Evolutionary conservation across 164 flowering plant genomes (phyloP).

Genomic region (Warburgia ugandensis): DNA sequence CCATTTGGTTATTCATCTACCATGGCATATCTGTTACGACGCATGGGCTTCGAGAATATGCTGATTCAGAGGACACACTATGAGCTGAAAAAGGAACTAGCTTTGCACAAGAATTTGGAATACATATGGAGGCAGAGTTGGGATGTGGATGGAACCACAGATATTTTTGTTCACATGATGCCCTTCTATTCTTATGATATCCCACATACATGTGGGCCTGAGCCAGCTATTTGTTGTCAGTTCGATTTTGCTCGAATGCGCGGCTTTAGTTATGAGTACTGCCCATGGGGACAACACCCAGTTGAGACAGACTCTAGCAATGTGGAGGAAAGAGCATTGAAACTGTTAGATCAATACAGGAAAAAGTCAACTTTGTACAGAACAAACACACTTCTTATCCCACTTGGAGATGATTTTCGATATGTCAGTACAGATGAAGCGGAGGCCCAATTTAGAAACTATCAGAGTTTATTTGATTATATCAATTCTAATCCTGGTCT

Average conservation of each 20-base stretch:
- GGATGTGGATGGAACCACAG: slow-evolving; percentile 88
- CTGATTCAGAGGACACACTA: slow-evolving; percentile 97
- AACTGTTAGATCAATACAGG: slow-evolving; percentile 77
- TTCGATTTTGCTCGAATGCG: slow-evolving; percentile 90
- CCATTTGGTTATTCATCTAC: slow-evolving; percentile 98
- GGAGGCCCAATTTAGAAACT: slow-evolving; percentile 91
- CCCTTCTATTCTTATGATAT: slow-evolving; percentile 97
- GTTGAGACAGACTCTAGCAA: slow-evolving; percentile 66
- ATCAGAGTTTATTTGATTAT: slow-evolving; percentile 82
- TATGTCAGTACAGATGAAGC: slow-evolving; percentile 82
- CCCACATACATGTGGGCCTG: slow-evolving; percentile 99
- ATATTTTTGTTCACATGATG: slow-evolving; percentile 99
- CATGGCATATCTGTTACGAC: slow-evolving; percentile 97
- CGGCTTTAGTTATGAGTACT: slow-evolving; percentile 63
- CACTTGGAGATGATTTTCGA: slow-evolving; percentile 98
- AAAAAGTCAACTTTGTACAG: slow-evolving; percentile 87
- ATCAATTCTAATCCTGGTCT: slow-evolving; percentile 76
- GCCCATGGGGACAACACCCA: slow-evolving; percentile 89
- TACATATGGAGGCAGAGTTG: slow-evolving; percentile 95
- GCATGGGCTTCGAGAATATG: slow-evolving; percentile 99
- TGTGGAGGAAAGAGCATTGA: slow-evolving; percentile 74
- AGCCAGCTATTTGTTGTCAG: slow-evolving; percentile 97
- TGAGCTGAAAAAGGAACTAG: slow-evolving; percentile 93
- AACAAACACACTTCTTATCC: slow-evolving; percentile 89
- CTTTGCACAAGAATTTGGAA: slow-evolving; percentile 72